phyloP scores from a whole-genome alignment of 1,284 basidiomycete genomes.

The Inonotus obliquus region DNA sequence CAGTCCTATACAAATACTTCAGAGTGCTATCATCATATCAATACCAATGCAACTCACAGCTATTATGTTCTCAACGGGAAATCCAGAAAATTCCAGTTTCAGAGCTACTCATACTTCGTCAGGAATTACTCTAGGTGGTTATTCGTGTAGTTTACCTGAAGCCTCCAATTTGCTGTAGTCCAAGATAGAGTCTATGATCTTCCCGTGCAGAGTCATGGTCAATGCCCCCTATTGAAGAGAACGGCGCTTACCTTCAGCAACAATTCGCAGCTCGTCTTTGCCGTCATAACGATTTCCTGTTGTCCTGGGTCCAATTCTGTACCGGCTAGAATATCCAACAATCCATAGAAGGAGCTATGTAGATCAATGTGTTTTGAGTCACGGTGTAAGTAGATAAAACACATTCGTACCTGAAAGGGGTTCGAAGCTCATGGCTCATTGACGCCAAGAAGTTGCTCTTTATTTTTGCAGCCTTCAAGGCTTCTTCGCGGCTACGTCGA shows the following conservation, averaged over 20 bases:
- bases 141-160: constrained; percentile 38
- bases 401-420: constrained; percentile 56
- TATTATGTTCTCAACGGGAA: constrained; percentile 64
- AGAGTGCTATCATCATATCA: not conserved
- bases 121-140: not conserved
- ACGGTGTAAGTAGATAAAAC: not conserved
- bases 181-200: constrained; percentile 73
- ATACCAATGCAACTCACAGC: constrained; percentile 41
- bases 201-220: not conserved
- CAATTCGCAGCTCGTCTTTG: constrained; percentile 68
- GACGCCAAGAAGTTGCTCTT: constrained; percentile 72
- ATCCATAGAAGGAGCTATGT: constrained; percentile 62
- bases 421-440: constrained; percentile 70
- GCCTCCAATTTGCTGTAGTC: constrained; percentile 74
- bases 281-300: constrained; percentile 64
- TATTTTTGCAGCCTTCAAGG: constrained; percentile 69
- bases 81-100: constrained; percentile 61
- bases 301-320: constrained; percentile 63
- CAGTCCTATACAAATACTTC: constrained; percentile 44
- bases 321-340: constrained; percentile 61
- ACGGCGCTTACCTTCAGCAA: constrained; percentile 48
- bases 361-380: not conserved
- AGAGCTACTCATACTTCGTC: constrained; percentile 39
- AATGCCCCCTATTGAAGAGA: not conserved
- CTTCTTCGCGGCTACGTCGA: constrained; percentile 62